Evolutionary conservation across 176 grass and related monocot species (phyloP).

Genomic region (Bonia amplexicaulis): DNA sequence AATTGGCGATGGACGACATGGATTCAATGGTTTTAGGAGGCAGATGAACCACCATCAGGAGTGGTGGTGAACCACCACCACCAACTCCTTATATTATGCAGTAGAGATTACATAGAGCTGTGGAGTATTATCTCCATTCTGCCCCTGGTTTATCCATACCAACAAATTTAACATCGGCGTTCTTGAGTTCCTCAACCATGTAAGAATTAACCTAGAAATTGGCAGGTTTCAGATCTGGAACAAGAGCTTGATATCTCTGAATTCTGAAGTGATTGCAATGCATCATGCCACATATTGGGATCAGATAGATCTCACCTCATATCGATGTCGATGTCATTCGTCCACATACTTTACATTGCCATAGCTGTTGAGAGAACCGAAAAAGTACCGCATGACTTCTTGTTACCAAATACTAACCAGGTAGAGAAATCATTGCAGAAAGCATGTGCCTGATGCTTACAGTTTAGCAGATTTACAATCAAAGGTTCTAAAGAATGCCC

Average conservation of each 20-base stretch:
- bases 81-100: too few relatives aligned
- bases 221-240: background rate
- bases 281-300: background rate
- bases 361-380: conserved; percentile 25
- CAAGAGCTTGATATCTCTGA: too few relatives aligned
- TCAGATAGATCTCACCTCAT: conserved; percentile 38
- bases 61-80: too few relatives aligned
- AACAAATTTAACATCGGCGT: conserved; percentile 41
- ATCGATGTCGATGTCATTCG: conserved; percentile 53
- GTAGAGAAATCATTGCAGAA: background rate
- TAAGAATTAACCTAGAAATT: conserved; percentile 53
- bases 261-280: background rate
- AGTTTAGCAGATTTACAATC: conserved; percentile 48
- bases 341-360: conserved; percentile 37
- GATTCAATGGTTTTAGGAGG: too few relatives aligned
- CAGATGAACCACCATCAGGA: too few relatives aligned
- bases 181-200: conserved; percentile 47
- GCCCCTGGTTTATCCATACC: conserved; percentile 47
- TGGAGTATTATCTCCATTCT: background rate
- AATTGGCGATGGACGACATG: too few relatives aligned
- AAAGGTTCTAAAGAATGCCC: conserved; percentile 34
- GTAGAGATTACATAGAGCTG: background rate
- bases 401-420: background rate
- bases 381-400: background rate
- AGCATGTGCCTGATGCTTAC: conserved; percentile 25